Conservation (phyloP, 2,329 filamentous ascomycete genomes). For the Pseudopyrenochaeta lycopersici region DNA sequence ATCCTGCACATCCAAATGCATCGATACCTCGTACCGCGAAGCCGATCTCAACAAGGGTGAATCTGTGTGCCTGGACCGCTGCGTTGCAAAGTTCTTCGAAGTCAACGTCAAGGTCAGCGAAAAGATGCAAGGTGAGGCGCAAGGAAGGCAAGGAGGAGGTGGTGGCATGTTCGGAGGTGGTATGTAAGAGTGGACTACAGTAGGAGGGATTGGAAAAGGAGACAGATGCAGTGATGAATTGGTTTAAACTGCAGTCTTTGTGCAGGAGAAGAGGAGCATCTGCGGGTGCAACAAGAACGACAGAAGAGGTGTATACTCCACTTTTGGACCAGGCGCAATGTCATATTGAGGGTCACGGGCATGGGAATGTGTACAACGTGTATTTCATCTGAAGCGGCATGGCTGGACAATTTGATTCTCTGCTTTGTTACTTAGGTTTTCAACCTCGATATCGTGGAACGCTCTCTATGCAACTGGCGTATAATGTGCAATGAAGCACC, state of each 20-base stretch:
- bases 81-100: constrained; percentile 97
- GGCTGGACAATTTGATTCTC: neutral
- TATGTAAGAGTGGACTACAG: constrained; percentile 20
- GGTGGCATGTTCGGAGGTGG: constrained; percentile 39
- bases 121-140: constrained; percentile 90
- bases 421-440: too few species aligned
- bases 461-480: too few species aligned
- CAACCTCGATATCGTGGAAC: too few species aligned
- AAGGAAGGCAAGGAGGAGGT: constrained; percentile 58
- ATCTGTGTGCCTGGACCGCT: constrained; percentile 96
- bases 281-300: neutral
- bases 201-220: neutral
- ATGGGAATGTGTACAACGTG: constrained; percentile 23
- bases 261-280: too few species aligned
- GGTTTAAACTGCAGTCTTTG: neutral
- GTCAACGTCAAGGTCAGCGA: constrained; percentile 98
- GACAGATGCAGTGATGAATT: neutral
- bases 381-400: constrained; percentile 10
- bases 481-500: neutral
- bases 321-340: constrained; percentile 1
- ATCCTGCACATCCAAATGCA: constrained; percentile 92
- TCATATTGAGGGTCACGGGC: constrained; percentile 1
- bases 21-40: constrained; percentile 92
- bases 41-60: constrained; percentile 98
- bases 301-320: neutral